Conservation (phyloP, 1,139 yeast species). For the Sugiyamaella sp. region DNA sequence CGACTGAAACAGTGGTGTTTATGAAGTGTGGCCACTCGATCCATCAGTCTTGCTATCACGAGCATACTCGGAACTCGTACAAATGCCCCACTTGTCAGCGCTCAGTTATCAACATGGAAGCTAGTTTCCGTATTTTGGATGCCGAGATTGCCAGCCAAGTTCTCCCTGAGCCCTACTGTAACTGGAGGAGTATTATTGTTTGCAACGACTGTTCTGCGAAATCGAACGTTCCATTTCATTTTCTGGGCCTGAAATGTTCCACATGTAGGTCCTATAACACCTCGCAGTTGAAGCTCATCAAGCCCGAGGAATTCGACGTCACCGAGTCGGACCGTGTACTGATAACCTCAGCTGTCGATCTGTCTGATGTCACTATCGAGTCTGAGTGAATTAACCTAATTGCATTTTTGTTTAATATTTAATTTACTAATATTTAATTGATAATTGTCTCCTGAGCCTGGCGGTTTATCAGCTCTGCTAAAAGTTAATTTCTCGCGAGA, state of each 20-base stretch:
- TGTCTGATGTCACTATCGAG: slow-evolving; percentile 13
- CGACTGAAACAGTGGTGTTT: slow-evolving; percentile 82
- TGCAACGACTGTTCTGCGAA: slow-evolving; percentile 93
- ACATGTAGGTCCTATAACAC: slow-evolving; percentile 89
- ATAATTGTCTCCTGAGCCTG: too few species aligned
- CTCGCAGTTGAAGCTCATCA: slow-evolving; percentile 62
- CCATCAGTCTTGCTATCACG: slow-evolving; percentile 81
- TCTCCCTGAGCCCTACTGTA: slow-evolving; percentile 75
- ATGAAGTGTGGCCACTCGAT: slow-evolving; percentile 96
- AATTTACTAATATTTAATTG: neutral
- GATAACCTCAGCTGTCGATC: slow-evolving; percentile 13
- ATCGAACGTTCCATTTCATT: slow-evolving; percentile 75
- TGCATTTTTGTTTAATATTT: neutral
- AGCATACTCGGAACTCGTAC: slow-evolving; percentile 76
- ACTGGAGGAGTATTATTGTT: slow-evolving; percentile 75
- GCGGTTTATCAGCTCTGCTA: too few species aligned
- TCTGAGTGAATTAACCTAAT: slow-evolving; percentile 3
- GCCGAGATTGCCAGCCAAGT: slow-evolving; percentile 76
- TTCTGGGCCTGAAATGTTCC: slow-evolving; percentile 82
- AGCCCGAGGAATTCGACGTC: slow-evolving; percentile 44
- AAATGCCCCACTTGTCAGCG: slow-evolving; percentile 90
- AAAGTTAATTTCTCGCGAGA: too few species aligned
- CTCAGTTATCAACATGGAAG: slow-evolving; percentile 82
- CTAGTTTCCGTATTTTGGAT: slow-evolving; percentile 83
- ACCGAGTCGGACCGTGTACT: slow-evolving; percentile 11